Percentiles rank a stretch among this genome's conserved stretches.
These are phyloP conservation scores for Mortierella sp. DNA, from an alignment of 371 early-diverging fungal species.

Conservation along the genomic window DNA sequence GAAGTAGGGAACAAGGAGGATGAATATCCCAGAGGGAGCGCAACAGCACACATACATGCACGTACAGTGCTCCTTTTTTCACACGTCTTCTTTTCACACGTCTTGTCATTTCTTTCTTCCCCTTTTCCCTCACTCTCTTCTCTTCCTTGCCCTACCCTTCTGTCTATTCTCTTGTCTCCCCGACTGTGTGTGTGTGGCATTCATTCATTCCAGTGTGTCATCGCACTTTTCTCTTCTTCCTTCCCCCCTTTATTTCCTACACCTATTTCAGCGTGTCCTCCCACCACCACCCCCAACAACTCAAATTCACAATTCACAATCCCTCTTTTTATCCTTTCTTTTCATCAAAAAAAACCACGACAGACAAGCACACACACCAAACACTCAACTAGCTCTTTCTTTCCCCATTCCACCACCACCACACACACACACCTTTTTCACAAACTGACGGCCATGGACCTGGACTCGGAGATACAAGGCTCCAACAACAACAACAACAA, in stretches of 20 bases:
- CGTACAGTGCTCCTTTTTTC: too few species aligned
- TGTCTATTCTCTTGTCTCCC: neutral
- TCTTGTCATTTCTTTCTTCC: neutral
- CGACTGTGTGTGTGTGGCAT: too few species aligned
- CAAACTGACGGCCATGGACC: conserved; percentile 35
- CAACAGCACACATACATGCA: too few species aligned
- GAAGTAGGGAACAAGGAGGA: too few species aligned
- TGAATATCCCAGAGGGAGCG: too few species aligned
- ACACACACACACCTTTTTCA: neutral
- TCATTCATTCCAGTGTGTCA: too few species aligned
- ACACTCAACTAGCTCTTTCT: too few species aligned
- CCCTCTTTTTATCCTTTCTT: neutral
- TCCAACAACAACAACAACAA: too few species aligned
- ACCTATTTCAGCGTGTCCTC: neutral
- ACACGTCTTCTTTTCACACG: too few species aligned
- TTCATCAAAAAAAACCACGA: neutral
- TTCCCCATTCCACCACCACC: too few species aligned
- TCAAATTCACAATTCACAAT: neutral
- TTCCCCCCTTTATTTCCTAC: conserved; percentile 1
- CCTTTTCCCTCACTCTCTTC: neutral
- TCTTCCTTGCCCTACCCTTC: neutral
- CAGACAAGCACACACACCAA: neutral
- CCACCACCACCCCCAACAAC: neutral
- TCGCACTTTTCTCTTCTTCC: conserved; percentile 5
- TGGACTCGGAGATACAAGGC: conserved; percentile 47